Percentiles rank a stretch among this genome's conserved stretches.
These are phyloP conservation scores for Aspergillus ustus DNA, from an alignment of 2,329 filamentous ascomycete species.

Conservation along the genomic window DNA sequence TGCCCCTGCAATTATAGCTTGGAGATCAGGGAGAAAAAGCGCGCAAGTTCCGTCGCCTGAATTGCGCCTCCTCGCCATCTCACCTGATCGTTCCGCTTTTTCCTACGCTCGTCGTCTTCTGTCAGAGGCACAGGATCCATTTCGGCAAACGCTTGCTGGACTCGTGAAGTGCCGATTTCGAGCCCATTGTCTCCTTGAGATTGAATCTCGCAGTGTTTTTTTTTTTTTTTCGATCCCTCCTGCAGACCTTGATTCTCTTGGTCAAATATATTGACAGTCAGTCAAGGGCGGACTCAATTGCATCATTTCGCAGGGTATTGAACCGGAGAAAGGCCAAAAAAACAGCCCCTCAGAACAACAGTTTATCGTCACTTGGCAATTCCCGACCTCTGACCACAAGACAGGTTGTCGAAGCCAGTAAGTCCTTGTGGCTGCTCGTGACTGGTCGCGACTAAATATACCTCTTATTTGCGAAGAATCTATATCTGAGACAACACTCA, in stretches of 20 bases:
- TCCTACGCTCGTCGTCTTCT: slow-evolving; percentile 26
- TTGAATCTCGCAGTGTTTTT: slow-evolving; percentile 3
- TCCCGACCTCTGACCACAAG: neutral
- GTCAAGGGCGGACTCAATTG: neutral
- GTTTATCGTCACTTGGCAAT: neutral
- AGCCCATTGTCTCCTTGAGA: slow-evolving; percentile 9
- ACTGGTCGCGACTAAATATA: slow-evolving; percentile 15
- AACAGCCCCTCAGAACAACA: neutral
- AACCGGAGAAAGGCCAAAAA: neutral
- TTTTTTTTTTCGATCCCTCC: slow-evolving; percentile 2
- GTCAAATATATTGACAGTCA: neutral
- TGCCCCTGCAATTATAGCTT: slow-evolving; percentile 17
- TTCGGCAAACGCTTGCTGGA: slow-evolving; percentile 38
- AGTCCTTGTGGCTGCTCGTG: slow-evolving; percentile 11
- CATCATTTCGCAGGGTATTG: neutral
- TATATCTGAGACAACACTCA: slow-evolving; percentile 29
- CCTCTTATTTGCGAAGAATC: slow-evolving; percentile 15
- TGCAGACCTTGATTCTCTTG: neutral
- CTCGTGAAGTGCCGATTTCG: slow-evolving; percentile 30
- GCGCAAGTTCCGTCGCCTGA: neutral
- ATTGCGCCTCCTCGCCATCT: neutral
- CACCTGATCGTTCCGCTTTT: slow-evolving; percentile 17
- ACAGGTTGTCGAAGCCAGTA: slow-evolving; percentile 4
- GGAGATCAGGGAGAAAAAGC: slow-evolving; percentile 23
- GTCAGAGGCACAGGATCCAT: slow-evolving; percentile 25